These are phyloP conservation scores for Nissolia schottii DNA, from an alignment of 306 rosid species.

Conservation along the genomic window DNA sequence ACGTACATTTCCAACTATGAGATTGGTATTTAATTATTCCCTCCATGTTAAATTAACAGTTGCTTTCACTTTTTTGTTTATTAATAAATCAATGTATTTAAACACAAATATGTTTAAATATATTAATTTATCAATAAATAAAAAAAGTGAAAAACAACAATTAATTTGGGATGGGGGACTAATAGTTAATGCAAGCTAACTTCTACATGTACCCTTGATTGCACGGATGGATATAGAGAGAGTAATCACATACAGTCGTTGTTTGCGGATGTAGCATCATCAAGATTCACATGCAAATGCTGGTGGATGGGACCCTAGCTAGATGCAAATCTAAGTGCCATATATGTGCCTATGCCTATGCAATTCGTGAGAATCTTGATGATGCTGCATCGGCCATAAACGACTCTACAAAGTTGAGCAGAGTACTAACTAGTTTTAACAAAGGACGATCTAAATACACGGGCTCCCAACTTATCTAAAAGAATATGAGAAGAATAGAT, in stretches of 20 bases:
- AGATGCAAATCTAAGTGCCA: slow-evolving; percentile 23
- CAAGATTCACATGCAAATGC: slow-evolving; percentile 89
- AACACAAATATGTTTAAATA: no score
- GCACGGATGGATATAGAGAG: slow-evolving; percentile 33
- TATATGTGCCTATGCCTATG: slow-evolving; percentile 15
- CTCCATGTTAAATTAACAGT: no score
- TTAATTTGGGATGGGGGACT: no score
- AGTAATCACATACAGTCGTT: slow-evolving; percentile 47
- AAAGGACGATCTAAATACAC: no score
- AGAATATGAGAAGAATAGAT: no score
- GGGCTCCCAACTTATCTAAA: no score
- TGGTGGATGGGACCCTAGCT: background rate
- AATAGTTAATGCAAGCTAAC: no score
- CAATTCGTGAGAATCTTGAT: slow-evolving; percentile 92
- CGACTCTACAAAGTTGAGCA: slow-evolving; percentile 37
- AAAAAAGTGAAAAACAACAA: no score
- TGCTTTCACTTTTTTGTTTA: no score
- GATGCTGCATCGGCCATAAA: slow-evolving; percentile 99
- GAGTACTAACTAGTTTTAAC: background rate
- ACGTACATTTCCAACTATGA: background rate
- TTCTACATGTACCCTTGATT: background rate
- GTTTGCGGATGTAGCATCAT: slow-evolving; percentile 89
- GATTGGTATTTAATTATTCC: background rate
- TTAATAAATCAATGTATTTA: no score
- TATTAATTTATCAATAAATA: no score